Evolutionary conservation across 1,284 basidiomycete genomes (phyloP).

Genomic region (Phlebopus sp.): DNA sequence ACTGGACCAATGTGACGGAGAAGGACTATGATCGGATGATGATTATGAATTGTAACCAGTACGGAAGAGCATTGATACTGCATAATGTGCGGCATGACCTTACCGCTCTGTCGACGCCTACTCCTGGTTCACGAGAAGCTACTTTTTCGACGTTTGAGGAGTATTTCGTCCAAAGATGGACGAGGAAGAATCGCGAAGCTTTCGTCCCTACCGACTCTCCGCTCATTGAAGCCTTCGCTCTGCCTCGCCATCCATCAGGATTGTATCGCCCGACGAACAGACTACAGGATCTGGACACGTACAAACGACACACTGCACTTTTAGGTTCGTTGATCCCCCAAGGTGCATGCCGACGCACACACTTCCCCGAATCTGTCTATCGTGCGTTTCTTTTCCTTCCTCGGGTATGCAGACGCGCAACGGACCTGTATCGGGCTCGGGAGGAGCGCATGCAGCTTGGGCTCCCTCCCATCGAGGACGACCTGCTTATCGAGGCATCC

Average conservation of each 20-base stretch:
- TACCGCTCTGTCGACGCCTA: slow-evolving; percentile 55
- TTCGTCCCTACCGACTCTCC: slow-evolving; percentile 53
- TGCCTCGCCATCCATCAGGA: slow-evolving; percentile 43
- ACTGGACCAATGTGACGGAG: slow-evolving; percentile 54
- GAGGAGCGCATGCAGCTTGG: slow-evolving; percentile 49
- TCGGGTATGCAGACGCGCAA: slow-evolving; percentile 61
- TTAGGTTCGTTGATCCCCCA: slow-evolving; percentile 50
- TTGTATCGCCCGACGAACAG: slow-evolving; percentile 40
- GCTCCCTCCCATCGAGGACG: slow-evolving; percentile 54
- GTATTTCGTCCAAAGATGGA: slow-evolving; percentile 56
- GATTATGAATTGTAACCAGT: slow-evolving; percentile 52
- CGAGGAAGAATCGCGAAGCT: slow-evolving; percentile 41
- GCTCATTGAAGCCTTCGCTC: slow-evolving; percentile 49
- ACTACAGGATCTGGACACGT: slow-evolving; percentile 16
- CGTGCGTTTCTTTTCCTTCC: slow-evolving; percentile 58
- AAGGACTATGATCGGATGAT: slow-evolving; percentile 46
- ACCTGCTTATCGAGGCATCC: slow-evolving; percentile 66
- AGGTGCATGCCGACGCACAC: slow-evolving; percentile 49
- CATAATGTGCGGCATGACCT: slow-evolving; percentile 60
- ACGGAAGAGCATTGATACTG: slow-evolving; percentile 55
- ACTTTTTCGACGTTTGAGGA: slow-evolving; percentile 53
- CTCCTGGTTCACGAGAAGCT: slow-evolving; percentile 46
- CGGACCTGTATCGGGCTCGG: slow-evolving; percentile 60
- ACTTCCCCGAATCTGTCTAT: slow-evolving; percentile 46
- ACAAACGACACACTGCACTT: slow-evolving; percentile 23